phyloP scores from a whole-genome alignment of 805 yeast genomes.

The Kodamaea hsintzibuensis region DNA sequence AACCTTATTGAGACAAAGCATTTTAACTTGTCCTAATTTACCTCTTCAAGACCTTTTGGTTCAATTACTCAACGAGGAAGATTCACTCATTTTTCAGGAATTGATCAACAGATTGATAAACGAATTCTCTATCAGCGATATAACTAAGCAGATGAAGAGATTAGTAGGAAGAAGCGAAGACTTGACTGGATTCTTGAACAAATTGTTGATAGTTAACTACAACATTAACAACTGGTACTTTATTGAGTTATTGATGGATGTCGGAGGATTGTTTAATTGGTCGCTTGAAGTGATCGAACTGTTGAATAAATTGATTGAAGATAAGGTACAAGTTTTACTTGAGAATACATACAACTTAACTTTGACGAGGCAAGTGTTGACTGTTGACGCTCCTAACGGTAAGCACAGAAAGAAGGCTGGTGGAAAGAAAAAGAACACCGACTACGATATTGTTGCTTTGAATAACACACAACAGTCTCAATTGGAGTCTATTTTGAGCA shows the following conservation, averaged over 20 bases:
- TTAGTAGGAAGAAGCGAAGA: constrained; percentile 27
- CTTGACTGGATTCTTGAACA: constrained; percentile 39
- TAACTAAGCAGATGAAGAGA: constrained; percentile 49
- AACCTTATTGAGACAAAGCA: constrained; percentile 75
- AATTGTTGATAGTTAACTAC: constrained; percentile 36
- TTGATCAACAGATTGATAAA: constrained; percentile 63
- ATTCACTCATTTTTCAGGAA: constrained; percentile 59
- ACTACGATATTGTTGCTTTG: constrained; percentile 24
- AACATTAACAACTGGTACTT: constrained; percentile 59
- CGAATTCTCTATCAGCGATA: constrained; percentile 62
- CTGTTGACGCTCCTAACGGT: constrained; percentile 24
- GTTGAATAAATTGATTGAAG: constrained; percentile 45
- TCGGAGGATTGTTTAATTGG: constrained; percentile 72
- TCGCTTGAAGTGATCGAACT: constrained; percentile 49
- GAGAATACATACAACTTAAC: constrained; percentile 47
- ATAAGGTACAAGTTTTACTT: constrained; percentile 47
- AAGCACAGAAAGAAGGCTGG: constrained; percentile 19
- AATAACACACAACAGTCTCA: constrained; percentile 24
- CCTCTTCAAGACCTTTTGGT: constrained; percentile 61
- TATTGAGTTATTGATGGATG: constrained; percentile 66
- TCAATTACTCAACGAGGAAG: constrained; percentile 48
- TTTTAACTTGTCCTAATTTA: constrained; percentile 73
- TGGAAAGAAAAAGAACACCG: constrained; percentile 24
- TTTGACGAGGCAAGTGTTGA: constrained; percentile 46
- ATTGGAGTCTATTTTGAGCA: constrained; percentile 35